Evolutionary conservation across 305 asterid genomes (phyloP), one percentile per base, ranked within the genome.

Genomic region (Ajuga reptans): DNA sequence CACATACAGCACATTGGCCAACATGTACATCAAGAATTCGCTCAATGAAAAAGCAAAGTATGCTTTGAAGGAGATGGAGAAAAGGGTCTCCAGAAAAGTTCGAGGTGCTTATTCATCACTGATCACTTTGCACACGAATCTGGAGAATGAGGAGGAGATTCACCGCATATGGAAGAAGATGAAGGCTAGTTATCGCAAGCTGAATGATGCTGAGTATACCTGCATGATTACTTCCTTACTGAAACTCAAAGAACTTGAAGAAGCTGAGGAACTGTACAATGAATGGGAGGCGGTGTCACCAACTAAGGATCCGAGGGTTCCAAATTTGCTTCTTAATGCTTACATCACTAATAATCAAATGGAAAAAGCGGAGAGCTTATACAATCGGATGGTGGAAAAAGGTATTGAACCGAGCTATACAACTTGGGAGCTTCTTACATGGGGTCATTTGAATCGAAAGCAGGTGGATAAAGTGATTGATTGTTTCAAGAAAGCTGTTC

Each of bases 241-340:
- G 79, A 92, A 92, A 71, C 90, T 92, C 36, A 57, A 76, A 21
- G 86, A 84, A 57, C 27, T 77, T 16, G 76, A 77, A 72, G 89
- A 86, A 76, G 98, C 98, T 1, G 86, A 89, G 80, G 82, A 82
- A 36, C 66, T 88, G 53, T 92, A 86, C 66, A 56, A 51, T 3
- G 98, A 92, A 68, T 92, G 98, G 98, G 92, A 86, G 76, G 82
- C 91, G 46, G 60, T 84, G 73, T 90, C 98, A 43, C 86, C 86
- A 3, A 86, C 95, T n/a, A 84, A 83, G 66, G 96, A 92, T 71
- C 60, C 91, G 5, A 84, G 96, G 80, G 75, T 92, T 52, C 83
- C 98, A 0, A 92, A 92, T 79, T 64, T 92, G 73, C 88, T 92
- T 66, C 85, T 92, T 10, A 89, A 90, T 37, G 83, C 86, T 53